Evolutionary conservation across 2,329 filamentous ascomycete species (phyloP), one percentile per base, ranked within the genome.

Genomic region (Colletotrichum higginsianum): DNA sequence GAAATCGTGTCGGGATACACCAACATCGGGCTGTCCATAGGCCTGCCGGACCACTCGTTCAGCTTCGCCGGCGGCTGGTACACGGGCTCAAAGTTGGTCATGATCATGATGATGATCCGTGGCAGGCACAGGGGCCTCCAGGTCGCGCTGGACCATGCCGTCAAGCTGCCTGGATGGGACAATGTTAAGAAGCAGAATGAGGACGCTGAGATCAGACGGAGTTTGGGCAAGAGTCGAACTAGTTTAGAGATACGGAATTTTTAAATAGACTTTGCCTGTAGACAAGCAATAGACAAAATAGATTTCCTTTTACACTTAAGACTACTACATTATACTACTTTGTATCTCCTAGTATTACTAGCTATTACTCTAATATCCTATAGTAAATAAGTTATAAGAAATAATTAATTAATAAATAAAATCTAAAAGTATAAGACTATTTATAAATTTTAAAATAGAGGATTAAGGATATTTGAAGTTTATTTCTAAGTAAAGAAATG

Each of bases 11-110:
- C 84, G 0, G 88, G 84, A 2, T 92, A 91, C 76, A 89, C 88
- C 15, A 89, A 87, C 61, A 89, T 91, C 35, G 90, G 90, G 5
- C 82, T 91, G n/a, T 88, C 85, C 44, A 84, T 87, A 0, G 90
- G 90, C 2, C 80, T 89, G 40, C 87, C 89, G 0, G 82, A 83
- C 12, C 79, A 85, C 72, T 84, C 86, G 58, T 89, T 86, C 75
- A 89, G 87, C 63, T 87, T 92, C 70, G 83, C 82, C 53, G 89
- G 89, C 5, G 84, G 84, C 0, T 88, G 87, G 83, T 85, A 87
- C 66, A 82, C 82, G 1, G 82, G 85, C 8, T 89, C 86, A 77
- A 91, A 91, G 79, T 76, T 92, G 56, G 84, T 90, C 23, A 79
- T 91, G 69, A 85, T 86, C 63, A 81, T 86, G 7, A 88, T 91